Evolutionary conservation across 2,329 filamentous ascomycete species (phyloP), one percentile per base, ranked within the genome.

Genomic region (Acarospora socialis): DNA sequence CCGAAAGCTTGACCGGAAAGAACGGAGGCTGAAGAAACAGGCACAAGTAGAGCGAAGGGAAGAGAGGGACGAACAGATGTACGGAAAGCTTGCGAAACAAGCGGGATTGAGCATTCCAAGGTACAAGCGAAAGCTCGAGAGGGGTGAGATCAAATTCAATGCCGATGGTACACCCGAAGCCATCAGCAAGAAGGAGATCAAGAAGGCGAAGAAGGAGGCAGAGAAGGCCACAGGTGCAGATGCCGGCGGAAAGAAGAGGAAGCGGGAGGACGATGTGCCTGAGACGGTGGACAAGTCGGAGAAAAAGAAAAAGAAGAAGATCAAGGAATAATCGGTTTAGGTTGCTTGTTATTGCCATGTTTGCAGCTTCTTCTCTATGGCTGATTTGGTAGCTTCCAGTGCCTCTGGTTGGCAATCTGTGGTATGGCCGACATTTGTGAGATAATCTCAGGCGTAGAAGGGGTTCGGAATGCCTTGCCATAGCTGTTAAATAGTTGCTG

Each of bases 61-160:
- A 38, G 55, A 59, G 35, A 63, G 62, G 51, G 61, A 63, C 31
- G 52, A 51, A 15, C 45, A 44, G 15, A 61, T 66, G 35, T 34
- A 70, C 55, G 42, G 72, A 65, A 50, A 66, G 57, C 54, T 77
- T 27, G 80, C 80, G 23, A 70, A 68, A 37, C 65, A 69, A 43
- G 71, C 76, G 6, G 78, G 77, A 39, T 62, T 84, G 37, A 79
- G 75, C 5, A 69, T 80, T 33, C 73, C 72, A 61, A 78, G 81
- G 59, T 84, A 83, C 60, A 74, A 79, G 64, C 68, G 76, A 53
- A 83, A 83, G 66, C 73, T 73, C 43, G 78, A 81, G 57, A 69
- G 76, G 40, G 80, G 80, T 21, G 77, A 83, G 48, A 77, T 84
- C 42, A 64, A 72, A 50, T 60, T 83, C 42, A 66, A 66, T 44